Percentiles rank a stretch among this genome's conserved stretches.
Evolutionary conservation across 495 filamentous ascomycete species (phyloP).

Genomic region (Xylaria cubensis): DNA sequence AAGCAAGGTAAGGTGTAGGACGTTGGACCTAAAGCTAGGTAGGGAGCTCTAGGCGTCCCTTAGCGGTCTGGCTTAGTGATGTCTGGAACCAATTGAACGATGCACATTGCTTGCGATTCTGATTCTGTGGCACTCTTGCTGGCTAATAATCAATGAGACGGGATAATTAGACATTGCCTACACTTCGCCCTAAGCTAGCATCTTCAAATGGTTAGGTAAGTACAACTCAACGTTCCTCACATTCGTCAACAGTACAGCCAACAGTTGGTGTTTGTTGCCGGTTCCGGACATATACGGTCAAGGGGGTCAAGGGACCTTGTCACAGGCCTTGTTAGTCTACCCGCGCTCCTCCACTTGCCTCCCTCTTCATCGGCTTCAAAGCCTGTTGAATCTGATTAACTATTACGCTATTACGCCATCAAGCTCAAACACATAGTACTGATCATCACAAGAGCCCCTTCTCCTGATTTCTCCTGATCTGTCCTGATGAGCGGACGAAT

Average conservation of each 20-base stretch:
- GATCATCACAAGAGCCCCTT: constrained; percentile 3
- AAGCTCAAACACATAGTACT: neutral
- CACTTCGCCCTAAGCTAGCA: neutral
- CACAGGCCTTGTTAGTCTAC: constrained; percentile 20
- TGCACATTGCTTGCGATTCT: constrained; percentile 1
- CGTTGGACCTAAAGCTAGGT: neutral
- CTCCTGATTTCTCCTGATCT: neutral
- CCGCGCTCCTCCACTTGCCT: too few species aligned
- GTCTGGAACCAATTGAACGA: constrained; percentile 9
- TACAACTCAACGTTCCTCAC: neutral
- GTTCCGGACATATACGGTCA: constrained; percentile 5
- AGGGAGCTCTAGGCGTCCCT: neutral
- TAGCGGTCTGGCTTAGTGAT: constrained; percentile 4
- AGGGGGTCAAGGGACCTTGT: constrained; percentile 16
- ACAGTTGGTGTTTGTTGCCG: constrained; percentile 11
- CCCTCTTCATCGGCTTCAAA: neutral
- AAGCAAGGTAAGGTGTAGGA: neutral
- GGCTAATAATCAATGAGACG: constrained; percentile 3
- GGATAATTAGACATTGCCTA: neutral
- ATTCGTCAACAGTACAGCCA: neutral
- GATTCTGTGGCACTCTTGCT: constrained; percentile 6
- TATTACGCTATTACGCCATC: constrained; percentile 19
- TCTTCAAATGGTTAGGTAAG: constrained; percentile 8
- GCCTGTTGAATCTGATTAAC: neutral
- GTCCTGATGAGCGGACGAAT: constrained; percentile 3